Percentiles rank a stretch among this genome's conserved stretches.
Conservation (phyloP, 2,329 filamentous ascomycete species). For the Penicillium sp. region DNA sequence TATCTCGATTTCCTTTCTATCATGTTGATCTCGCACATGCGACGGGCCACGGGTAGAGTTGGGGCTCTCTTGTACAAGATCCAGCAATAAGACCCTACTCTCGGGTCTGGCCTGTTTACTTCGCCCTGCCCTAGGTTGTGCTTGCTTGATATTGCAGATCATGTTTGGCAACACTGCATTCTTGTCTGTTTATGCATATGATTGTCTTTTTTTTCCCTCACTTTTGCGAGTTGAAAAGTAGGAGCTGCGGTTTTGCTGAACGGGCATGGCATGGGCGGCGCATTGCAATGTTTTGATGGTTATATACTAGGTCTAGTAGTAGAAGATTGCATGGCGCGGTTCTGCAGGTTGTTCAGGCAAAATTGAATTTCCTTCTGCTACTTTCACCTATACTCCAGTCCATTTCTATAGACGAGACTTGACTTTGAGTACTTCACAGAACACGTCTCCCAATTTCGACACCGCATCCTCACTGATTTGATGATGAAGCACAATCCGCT, state of each 20-base stretch:
- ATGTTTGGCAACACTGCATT: background rate
- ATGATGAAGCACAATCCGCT: slow-evolving; percentile 9
- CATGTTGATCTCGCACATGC: slow-evolving; percentile 1
- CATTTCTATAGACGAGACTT: background rate
- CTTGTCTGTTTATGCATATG: background rate
- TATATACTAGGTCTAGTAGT: background rate
- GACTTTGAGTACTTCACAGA: background rate
- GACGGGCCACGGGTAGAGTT: background rate
- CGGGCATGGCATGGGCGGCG: slow-evolving; percentile 7
- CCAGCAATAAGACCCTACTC: background rate
- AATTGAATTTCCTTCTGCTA: slow-evolving; percentile 4
- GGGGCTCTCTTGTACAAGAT: background rate
- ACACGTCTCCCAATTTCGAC: background rate
- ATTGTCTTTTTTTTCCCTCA: background rate
- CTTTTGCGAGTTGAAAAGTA: slow-evolving; percentile 1
- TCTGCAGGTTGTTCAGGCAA: slow-evolving; percentile 3
- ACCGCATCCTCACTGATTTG: slow-evolving; percentile 6
- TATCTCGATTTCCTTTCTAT: background rate
- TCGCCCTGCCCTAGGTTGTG: background rate
- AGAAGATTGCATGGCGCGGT: slow-evolving; percentile 6
- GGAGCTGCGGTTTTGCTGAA: slow-evolving; percentile 4
- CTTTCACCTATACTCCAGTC: background rate
- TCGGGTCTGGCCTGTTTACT: background rate
- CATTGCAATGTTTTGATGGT: slow-evolving; percentile 3
- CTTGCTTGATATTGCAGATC: background rate